Evolutionary conservation across 352 stramenopile species (phyloP), one percentile per base, ranked within the genome.

Genomic region (Globisporangium lucens): DNA sequence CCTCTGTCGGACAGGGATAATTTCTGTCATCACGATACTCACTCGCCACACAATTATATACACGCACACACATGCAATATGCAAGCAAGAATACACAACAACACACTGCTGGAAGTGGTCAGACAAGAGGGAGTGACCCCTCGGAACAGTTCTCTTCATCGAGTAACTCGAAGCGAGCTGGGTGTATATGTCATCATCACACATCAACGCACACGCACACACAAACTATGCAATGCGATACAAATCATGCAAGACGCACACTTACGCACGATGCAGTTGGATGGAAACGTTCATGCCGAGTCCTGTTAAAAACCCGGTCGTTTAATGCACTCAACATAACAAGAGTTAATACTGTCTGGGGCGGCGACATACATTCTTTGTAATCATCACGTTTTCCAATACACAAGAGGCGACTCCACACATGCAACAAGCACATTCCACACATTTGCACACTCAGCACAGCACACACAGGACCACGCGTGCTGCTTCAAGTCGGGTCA

Each of bases 1-100:
- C 86, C 78, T 79, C 77, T 75, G 84, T 94, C 87, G 79, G 87
- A 94, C 87, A 93, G 84, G 86, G 87, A 94, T 94, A 94, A 94
- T 81, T 83, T 75, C 66, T 80, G 72, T 92, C 87, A 92, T 94
- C 87, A 93, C 66, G 51, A 89, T 92, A 92, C 70, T 71, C 24
- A 36, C 24, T 24, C 67, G 27, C 68, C 36, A 65, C 38, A 57
- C 27, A 55, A 17, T 69, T 61, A 63, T n/a, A 70, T 63, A 63
- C 13, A 29, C 10, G 51, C 1, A 56, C 30, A 69, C 10, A 68
- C 13, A 65, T 46, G 30, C 4, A 43, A 61, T 29, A 52, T 35
- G 47, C 22, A 72, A 49, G 0, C 24, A 61, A 8, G 36, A 10
- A 59, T 13, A 59, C 4, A 56, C 20, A 69, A 24, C 55, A 12